Base-by-base conservation (phyloP, 345 rosid species). In the Brassica juncea region DNA sequence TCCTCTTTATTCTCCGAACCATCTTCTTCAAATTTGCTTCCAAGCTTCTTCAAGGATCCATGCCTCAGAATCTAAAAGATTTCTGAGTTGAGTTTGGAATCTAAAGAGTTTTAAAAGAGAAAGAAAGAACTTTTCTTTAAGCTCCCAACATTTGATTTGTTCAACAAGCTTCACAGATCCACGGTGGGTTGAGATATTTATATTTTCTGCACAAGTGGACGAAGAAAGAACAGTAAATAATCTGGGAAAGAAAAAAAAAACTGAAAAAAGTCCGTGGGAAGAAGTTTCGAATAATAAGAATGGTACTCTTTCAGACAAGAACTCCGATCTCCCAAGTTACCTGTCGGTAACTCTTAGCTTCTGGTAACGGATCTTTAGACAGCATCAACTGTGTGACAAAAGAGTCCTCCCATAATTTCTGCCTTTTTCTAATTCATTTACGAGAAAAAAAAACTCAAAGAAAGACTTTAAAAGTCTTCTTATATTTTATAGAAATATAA, bases 1-100 rank as follows among this genome's bases (percentile, higher is more conserved):
- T 85, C 76, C 82, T 86, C 84, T 49, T 86, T 49, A 67, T 52
- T 71, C 83, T 79, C 82, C 85, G 79, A 62, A 68, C 85, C 96
- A 92, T 88, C 39, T 47, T 58, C 74, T 75, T 74, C 73, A 55
- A 75, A 19, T 74, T 60, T 2, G 32, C 79, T 74, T 66, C 76
- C 31, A 28, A 28, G 31, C 31, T 28, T 28, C 31, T 28, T 80
- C 77, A 73, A 64, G 35, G 74, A 77, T 77, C 79, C 72, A 82
- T 77, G 25, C n/a, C n/a, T 30, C 27, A 15, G 71, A 70, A 49
- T 71, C 76, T 25, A 35, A 23, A 62, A 62, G 54, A 37, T 69
- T 60, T 62, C 5, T 14, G 11, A 12, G 75, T 30, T n/a, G 49
- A 76, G 73, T 19, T 42, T 37, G 76, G 74, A 52, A 71, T 71